Percentiles rank a stretch among this genome's conserved stretches.
These are phyloP conservation scores for Colletotrichum kahawae DNA, from an alignment of 2,329 filamentous ascomycete genomes.

Conservation along the genomic window DNA sequence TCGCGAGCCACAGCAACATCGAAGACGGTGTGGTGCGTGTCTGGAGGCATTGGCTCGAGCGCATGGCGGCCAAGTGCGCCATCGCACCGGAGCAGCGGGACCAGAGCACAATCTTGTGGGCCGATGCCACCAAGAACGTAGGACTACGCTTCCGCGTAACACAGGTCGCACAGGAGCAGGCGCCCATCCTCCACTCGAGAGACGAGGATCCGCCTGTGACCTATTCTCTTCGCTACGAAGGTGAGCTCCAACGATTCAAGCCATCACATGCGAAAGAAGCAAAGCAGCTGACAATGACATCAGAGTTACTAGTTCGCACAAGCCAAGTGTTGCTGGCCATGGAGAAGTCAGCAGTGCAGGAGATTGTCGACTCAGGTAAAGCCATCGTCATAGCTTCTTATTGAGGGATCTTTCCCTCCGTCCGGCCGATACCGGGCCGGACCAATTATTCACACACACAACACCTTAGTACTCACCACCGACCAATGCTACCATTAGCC, in stretches of 20 bases:
- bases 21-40: constrained; percentile 73
- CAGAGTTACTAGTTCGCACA: constrained; percentile 72
- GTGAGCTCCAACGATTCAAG: constrained; percentile 45
- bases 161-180: constrained; percentile 36
- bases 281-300: constrained; percentile 19
- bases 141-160: constrained; percentile 71
- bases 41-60: constrained; percentile 73
- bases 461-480: neutral
- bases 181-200: constrained; percentile 58
- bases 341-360: constrained; percentile 68
- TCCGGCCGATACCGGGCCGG: neutral
- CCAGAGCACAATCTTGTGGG: constrained; percentile 64
- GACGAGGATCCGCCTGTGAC: constrained; percentile 71
- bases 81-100: constrained; percentile 22
- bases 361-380: constrained; percentile 65
- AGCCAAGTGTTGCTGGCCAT: constrained; percentile 67
- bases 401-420: constrained; percentile 29
- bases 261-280: neutral
- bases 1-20: constrained; percentile 69
- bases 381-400: constrained; percentile 67
- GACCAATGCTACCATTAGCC: neutral
- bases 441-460: neutral
- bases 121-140: constrained; percentile 64
- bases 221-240: constrained; percentile 75
- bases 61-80: constrained; percentile 52